Evolutionary conservation across 2,329 filamentous ascomycete species (phyloP).

Genomic region (Colletotrichum viniferum): DNA sequence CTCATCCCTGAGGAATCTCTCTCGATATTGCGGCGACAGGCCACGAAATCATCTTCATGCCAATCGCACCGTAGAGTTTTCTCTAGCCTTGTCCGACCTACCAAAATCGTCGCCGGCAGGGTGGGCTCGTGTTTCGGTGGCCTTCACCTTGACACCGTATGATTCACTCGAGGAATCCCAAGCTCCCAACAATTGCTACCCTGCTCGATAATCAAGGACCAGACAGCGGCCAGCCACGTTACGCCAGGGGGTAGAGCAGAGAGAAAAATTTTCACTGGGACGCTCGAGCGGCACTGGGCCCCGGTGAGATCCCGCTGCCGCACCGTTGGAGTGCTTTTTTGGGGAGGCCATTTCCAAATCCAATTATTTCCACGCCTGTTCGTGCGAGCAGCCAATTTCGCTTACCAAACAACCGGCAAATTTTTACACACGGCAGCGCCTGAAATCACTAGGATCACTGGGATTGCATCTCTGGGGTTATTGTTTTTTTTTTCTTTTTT

Average conservation of each 20-base stretch:
- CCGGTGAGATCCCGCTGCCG: conserved; percentile 1
- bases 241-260: conserved; percentile 1
- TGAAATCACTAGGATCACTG: neutral
- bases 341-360: conserved; percentile 10
- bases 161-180: conserved; percentile 16
- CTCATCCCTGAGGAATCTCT: neutral
- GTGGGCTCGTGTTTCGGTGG: conserved; percentile 10
- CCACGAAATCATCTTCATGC: conserved; percentile 3
- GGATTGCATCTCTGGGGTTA: neutral
- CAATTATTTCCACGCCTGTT: conserved; percentile 2
- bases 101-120: neutral
- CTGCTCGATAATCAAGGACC: conserved; percentile 3
- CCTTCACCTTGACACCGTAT: conserved; percentile 16
- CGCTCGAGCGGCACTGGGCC: conserved; percentile 7
- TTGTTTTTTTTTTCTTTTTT: neutral
- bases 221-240: conserved; percentile 15
- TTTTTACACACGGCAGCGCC: conserved; percentile 15
- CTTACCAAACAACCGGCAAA: conserved; percentile 12
- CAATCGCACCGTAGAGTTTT: neutral
- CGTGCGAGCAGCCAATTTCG: conserved; percentile 18
- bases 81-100: neutral
- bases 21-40: neutral
- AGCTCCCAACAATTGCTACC: conserved; percentile 14
- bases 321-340: conserved; percentile 2
- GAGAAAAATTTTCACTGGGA: conserved; percentile 14